Evolutionary conservation across 306 rosid species (phyloP), one percentile per base, ranked within the genome.

Genomic region (Casuarina glauca): DNA sequence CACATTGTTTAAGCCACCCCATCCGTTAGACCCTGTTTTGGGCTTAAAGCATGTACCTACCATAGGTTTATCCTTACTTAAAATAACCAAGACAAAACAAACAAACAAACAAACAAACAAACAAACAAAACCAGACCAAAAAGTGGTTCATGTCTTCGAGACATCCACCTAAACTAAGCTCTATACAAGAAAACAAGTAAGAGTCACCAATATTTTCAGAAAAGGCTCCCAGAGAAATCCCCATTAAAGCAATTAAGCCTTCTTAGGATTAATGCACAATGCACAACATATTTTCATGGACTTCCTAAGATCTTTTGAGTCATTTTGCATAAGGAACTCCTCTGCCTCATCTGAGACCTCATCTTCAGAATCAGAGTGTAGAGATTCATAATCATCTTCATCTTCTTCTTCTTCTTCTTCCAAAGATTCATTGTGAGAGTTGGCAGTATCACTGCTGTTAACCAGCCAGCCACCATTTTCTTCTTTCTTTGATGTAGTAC

Each of bases 301-400:
- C 20, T 87, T 73, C 70, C 75, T 78, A 32, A 48, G 16, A 36
- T 50, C 74, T 8, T 57, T 72, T 69, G 63, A 19, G 76, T 86
- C 92, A 63, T 87, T 74, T 66, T 75, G 82, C 76, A 85, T 72
- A 73, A 89, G 78, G 17, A 82, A 63, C 44, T 92, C 93, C 64
- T 90, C 98, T 9, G 72, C 91, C 81, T 80, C 90, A 46, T 89
- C 97, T 0, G 90, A 89, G 77, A 63, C 89, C 48, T 86, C 97
- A 67, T 85, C 91, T 38, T 91, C 93, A 77, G 94, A 88, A 79
- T 43, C 41, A 44, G 91, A 77, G 69, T 80, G 83, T 3, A 89
- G 86, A 73, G 79, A 77, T 13, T 86, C 92, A 2, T 87, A 26
- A 26, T 26, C 32, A 26, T 26, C 32, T 26, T 26, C 32, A 26